These are phyloP conservation scores for Aspergillus caelatus DNA, from an alignment of 2,329 filamentous ascomycete genomes.

Conservation along the genomic window DNA sequence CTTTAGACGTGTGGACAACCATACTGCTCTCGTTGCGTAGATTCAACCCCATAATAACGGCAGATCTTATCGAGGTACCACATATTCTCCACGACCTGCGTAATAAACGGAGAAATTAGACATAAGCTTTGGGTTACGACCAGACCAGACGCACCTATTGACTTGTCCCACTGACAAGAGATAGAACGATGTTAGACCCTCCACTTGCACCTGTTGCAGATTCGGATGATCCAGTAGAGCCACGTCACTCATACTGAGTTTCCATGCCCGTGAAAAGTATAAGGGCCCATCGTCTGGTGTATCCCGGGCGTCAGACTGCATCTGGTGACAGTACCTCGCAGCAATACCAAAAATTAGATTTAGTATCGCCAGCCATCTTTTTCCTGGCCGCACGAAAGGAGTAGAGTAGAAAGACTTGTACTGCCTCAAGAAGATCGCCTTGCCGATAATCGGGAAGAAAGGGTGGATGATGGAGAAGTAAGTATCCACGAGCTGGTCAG, in stretches of 20 bases:
- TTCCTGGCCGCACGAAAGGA: conserved; percentile 37
- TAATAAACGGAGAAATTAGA: neutral
- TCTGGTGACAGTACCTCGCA: conserved; percentile 37
- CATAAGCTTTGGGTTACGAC: neutral
- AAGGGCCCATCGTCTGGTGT: conserved; percentile 39
- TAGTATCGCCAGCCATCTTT: conserved; percentile 45
- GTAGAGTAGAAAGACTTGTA: conserved; percentile 40
- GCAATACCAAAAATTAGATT: conserved; percentile 50
- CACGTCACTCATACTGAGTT: conserved; percentile 39
- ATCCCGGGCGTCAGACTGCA: conserved; percentile 28
- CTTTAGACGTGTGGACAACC: conserved; percentile 41
- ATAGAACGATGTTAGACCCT: conserved; percentile 46
- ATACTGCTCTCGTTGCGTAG: conserved; percentile 43
- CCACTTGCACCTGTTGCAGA: conserved; percentile 48
- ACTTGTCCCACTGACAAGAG: conserved; percentile 44
- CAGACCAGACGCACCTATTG: conserved; percentile 38
- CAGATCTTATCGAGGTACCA: conserved; percentile 45
- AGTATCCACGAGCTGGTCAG: conserved; percentile 42
- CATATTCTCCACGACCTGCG: conserved; percentile 46
- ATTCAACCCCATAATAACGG: conserved; percentile 47
- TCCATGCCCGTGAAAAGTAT: conserved; percentile 49
- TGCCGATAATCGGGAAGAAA: conserved; percentile 47
- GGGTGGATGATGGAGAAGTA: conserved; percentile 46
- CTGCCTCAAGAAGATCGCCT: conserved; percentile 41
- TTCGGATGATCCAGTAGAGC: conserved; percentile 44